Percentiles rank a stretch among this genome's conserved stretches.
Evolutionary conservation across 2,329 filamentous ascomycete genomes (phyloP).

Genomic region (Fusarium sp.): DNA sequence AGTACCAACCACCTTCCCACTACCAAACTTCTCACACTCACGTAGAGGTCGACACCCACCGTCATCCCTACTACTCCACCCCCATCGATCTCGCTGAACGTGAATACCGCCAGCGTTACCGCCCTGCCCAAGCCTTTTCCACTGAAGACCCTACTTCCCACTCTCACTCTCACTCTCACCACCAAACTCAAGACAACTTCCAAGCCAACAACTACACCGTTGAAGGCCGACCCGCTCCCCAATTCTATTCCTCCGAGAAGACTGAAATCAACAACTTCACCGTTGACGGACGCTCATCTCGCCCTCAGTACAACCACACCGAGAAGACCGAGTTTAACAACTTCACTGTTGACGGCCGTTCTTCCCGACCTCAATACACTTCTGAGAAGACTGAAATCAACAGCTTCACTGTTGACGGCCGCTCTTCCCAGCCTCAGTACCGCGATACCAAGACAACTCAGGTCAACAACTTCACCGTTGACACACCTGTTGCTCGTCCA

Average conservation of each 20-base stretch:
- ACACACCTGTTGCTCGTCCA: slow-evolving; percentile 52
- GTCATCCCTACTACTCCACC: slow-evolving; percentile 58
- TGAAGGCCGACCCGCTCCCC: slow-evolving; percentile 34
- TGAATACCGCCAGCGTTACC: slow-evolving; percentile 71
- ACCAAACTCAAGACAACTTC: slow-evolving; percentile 38
- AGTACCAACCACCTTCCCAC: slow-evolving; percentile 49
- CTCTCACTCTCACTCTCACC: slow-evolving; percentile 48
- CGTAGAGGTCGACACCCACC: slow-evolving; percentile 69
- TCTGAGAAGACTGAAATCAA: slow-evolving; percentile 37
- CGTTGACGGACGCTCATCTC: slow-evolving; percentile 39
- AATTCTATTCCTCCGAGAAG: slow-evolving; percentile 36
- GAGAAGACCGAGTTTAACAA: slow-evolving; percentile 31
- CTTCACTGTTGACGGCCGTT: slow-evolving; percentile 28
- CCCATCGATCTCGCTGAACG: slow-evolving; percentile 72
- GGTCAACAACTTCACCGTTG: slow-evolving; percentile 44
- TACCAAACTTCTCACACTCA: slow-evolving; percentile 68
- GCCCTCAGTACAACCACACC: slow-evolving; percentile 22
- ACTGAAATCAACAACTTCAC: slow-evolving; percentile 44
- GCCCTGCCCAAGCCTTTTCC: slow-evolving; percentile 54
- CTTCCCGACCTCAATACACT: slow-evolving; percentile 34
- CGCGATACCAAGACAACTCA: slow-evolving; percentile 31
- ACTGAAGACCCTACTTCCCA: slow-evolving; percentile 47
- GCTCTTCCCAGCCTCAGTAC: slow-evolving; percentile 34
- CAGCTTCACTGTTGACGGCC: slow-evolving; percentile 29
- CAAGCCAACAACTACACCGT: slow-evolving; percentile 39